Base-by-base conservation (phyloP, 176 grass and related monocot species). In the Oryza glaberrima region DNA sequence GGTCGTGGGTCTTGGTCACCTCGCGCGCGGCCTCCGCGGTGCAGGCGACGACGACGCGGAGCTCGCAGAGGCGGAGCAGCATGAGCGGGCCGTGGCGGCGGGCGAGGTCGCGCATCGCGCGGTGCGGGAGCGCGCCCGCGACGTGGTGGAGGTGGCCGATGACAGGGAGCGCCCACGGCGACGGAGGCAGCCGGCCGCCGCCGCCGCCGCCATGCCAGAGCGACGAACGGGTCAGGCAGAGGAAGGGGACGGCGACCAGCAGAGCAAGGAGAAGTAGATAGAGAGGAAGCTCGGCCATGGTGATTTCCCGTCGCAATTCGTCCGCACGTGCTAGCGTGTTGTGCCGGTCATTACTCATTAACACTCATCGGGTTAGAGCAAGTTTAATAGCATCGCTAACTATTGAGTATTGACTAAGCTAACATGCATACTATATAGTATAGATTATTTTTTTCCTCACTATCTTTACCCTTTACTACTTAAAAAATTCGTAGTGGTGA, bases 131-230 rank as follows among this genome's bases (percentile, higher is more conserved):
- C 38, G 66, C 56, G 7, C 70, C 70, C 30, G 43, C 2, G 35
- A 84, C 70, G 43, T 76, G 69, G 82, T 84, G 82, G 6, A 84
- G n/a, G 54, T 56, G 35, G n/a, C 82, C 82, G 70, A 84, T 17
- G 71, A 84, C 26, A 1, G 82, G 82, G 72, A 84, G 71, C 7
- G 46, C 17, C 19, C 16, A 84, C 19, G 82, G 82, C 12, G 43
- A 66, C 1, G 79, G 79, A 34, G 79, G 79, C 3, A 58, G 66
- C 16, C 65, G 74, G 6, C 7, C 0, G 12, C 26, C 67, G 6
- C 63, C 63, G 12, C 26, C 67, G 38, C 63, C 23, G 23, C 22
- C 63, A 25, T 13, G 20, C 22, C 63, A 3, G 25, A 6, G 63
- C 63, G 63, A 58, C 54, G 17, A 58, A 20, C 63, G 63, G 7